A percentile compares a stretch with the other conserved stretches of the same genome.
These are phyloP conservation scores for Cicer judaicum DNA, from an alignment of 306 rosid species.

Conservation along the genomic window DNA sequence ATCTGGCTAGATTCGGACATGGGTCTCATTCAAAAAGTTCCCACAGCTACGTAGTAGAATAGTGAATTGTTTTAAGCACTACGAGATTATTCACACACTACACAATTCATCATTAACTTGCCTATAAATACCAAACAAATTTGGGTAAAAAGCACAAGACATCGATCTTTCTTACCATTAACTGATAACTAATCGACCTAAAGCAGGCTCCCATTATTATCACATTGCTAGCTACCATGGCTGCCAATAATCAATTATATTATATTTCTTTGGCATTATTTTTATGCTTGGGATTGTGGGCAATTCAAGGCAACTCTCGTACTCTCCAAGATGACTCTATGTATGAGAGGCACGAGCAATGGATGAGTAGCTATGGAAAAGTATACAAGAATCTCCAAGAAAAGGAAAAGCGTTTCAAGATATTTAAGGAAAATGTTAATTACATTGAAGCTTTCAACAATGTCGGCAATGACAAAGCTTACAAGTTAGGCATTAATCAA, in stretches of 20 bases:
- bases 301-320: conserved; percentile 48
- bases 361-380: conserved; percentile 47
- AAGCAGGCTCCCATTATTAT: not conserved
- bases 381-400: conserved; percentile 35
- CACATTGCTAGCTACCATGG: conserved; percentile 42
- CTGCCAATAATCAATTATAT: conserved; percentile 8
- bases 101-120: not conserved
- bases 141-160: not conserved
- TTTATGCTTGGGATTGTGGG: conserved; percentile 39
- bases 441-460: conserved; percentile 45
- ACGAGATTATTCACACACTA: not conserved
- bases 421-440: conserved; percentile 47
- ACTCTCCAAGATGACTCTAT: conserved; percentile 47
- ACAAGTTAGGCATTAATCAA: conserved; percentile 47
- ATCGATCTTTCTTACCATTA: not conserved
- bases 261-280: conserved; percentile 39
- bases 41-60: too few relatives aligned
- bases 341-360: conserved; percentile 46
- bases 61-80: not conserved
- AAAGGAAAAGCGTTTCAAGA: conserved; percentile 36
- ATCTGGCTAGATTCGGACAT: too few relatives aligned
- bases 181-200: too few relatives aligned
- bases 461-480: conserved; percentile 38
- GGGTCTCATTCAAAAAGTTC: too few relatives aligned
- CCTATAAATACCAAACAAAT: not conserved